Conservation (phyloP, 139 green algal species). For the Edaphochlamys debaryana region DNA sequence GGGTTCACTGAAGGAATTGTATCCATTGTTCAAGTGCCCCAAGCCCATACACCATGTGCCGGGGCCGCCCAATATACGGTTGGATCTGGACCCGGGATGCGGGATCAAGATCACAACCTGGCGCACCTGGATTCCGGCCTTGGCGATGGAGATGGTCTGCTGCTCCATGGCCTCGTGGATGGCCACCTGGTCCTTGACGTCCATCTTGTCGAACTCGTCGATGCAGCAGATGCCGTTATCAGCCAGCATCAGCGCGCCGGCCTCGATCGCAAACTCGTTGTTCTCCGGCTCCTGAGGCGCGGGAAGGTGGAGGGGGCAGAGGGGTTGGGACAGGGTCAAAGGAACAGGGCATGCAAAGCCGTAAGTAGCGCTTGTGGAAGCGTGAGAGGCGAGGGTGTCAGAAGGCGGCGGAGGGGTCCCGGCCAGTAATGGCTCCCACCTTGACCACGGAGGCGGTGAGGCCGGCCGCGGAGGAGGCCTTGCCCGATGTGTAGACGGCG, state of each 20-base stretch:
- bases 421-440: too few relatives aligned
- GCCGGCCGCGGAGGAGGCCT: slow-evolving; percentile 94
- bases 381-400: too few relatives aligned
- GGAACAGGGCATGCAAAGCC: too few relatives aligned
- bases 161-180: slow-evolving; percentile 97
- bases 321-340: too few relatives aligned
- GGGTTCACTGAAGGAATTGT: too few relatives aligned
- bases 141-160: slow-evolving; percentile 99
- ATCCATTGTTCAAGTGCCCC: too few relatives aligned
- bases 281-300: slow-evolving; percentile 82
- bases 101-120: too few relatives aligned
- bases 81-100: too few relatives aligned
- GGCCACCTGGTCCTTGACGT: slow-evolving; percentile 88
- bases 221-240: slow-evolving; percentile 98
- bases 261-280: slow-evolving; percentile 98
- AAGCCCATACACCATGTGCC: too few relatives aligned
- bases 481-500: slow-evolving; percentile 97
- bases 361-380: too few relatives aligned
- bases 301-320: background rate
- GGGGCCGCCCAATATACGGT: too few relatives aligned
- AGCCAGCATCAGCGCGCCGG: slow-evolving; percentile 97
- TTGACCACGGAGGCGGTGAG: slow-evolving; percentile 97
- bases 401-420: too few relatives aligned
- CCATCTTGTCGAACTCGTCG: slow-evolving; percentile 98
- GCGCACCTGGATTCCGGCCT: slow-evolving; percentile 91